These are phyloP conservation scores for Pyrrhoderma noxium DNA, from an alignment of 1,284 basidiomycete genomes.

Conservation along the genomic window DNA sequence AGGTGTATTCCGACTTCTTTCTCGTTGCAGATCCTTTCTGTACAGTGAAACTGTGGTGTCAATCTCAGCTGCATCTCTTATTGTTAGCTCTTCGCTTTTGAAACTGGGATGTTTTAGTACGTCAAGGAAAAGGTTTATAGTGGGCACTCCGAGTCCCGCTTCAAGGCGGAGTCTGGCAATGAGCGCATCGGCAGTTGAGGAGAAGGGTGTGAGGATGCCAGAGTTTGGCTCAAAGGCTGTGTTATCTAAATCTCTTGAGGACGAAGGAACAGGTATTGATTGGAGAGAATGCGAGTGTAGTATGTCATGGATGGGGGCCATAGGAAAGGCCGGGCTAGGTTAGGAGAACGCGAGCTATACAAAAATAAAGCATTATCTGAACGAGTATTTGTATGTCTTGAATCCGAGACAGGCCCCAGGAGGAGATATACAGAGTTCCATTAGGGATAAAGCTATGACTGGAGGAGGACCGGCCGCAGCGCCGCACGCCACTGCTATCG, in stretches of 20 bases:
- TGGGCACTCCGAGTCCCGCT: slow-evolving; percentile 10
- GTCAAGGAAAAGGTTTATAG: slow-evolving; percentile 16
- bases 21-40: background rate
- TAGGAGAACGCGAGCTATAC: background rate
- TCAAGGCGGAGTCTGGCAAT: slow-evolving; percentile 13
- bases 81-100: slow-evolving; percentile 4
- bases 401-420: no score
- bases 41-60: slow-evolving; percentile 9
- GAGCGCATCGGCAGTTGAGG: slow-evolving; percentile 12
- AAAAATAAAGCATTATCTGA: no score
- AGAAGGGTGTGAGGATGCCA: slow-evolving; percentile 7
- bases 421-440: no score
- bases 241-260: background rate
- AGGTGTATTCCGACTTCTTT: background rate
- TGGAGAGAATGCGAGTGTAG: background rate
- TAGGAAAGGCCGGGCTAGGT: background rate
- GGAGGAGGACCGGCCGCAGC: no score
- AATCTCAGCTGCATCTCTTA: slow-evolving; percentile 11
- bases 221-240: slow-evolving; percentile 9
- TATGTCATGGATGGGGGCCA: background rate
- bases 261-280: background rate
- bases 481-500: no score
- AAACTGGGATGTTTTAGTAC: slow-evolving; percentile 10
- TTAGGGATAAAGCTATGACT: no score
- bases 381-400: no score